Evolutionary conservation across 1,284 basidiomycete genomes (phyloP), one percentile per base, ranked within the genome.

Genomic region (Cutaneotrichosporon cutaneum): DNA sequence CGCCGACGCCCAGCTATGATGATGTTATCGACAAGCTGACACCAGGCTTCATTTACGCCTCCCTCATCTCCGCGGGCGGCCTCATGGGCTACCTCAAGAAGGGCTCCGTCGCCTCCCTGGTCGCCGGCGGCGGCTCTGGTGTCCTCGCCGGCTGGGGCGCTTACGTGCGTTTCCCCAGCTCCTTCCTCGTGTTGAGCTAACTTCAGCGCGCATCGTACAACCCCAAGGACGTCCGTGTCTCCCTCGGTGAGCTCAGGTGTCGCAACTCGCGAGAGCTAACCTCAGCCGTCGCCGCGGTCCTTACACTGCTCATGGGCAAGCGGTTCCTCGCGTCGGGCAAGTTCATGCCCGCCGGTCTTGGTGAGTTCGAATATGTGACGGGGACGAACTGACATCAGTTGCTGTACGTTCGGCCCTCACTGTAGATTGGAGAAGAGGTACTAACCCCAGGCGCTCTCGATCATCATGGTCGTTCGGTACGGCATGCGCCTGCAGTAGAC

Each of bases 261-360:
- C 9, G 30, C 3, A 32, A 32, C 16, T 32, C 4, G 45, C 32
- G 7, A 10, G 39, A 48, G 21, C 51, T 48, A 21, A 21, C 35
- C 14, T 9, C 57, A 75, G 73, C 47, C 32, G 68, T 70, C 32
- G 62, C 72, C 14, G 53, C 60, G 1, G 21, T 64, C 24, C 61
- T 75, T 13, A 63, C 64, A 26, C 27, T 68, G 10, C 27, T 74
- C 39, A 76, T 77, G 74, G 66, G 70, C 24, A 65, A 60, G 44
- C 62, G 72, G 21, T 72, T 74, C 61, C 47, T 64, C 16, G 65
- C 67, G 57, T 68, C 69, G 39, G 59, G 69, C 48, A 77, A 77
- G 67, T 75, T 77, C 57, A 76, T 76, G 73, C 76, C 76, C 13
- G 73, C 76, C 10, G 76, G 76, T 47, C 56, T 77, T 58, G 68